Conservation (phyloP, 805 yeast species). For the Yarrowia sp. region DNA sequence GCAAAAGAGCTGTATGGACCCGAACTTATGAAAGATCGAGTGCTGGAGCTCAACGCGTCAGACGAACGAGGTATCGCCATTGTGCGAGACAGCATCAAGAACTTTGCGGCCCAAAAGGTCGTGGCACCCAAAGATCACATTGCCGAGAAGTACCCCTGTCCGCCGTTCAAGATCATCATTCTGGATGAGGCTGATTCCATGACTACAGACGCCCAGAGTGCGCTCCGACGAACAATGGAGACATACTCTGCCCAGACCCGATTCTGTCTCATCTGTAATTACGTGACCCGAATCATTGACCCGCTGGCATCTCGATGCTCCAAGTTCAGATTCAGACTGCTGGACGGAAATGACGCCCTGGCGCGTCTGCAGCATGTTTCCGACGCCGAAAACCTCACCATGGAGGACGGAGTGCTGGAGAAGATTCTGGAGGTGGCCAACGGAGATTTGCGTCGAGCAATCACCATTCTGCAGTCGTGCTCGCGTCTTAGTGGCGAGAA, state of each 20-base stretch:
- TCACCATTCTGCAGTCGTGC: constrained; percentile 84
- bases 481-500: constrained; percentile 51
- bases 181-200: constrained; percentile 89
- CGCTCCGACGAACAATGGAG: constrained; percentile 82
- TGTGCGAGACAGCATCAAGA: constrained; percentile 95
- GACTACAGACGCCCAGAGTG: constrained; percentile 93
- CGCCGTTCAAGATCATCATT: constrained; percentile 90
- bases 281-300: constrained; percentile 93
- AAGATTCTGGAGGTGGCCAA: constrained; percentile 67
- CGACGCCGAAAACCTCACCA: constrained; percentile 46
- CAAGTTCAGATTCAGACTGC: constrained; percentile 81
- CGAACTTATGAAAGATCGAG: constrained; percentile 75
- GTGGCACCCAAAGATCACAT: constrained; percentile 75
- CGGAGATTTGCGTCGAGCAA: constrained; percentile 93
- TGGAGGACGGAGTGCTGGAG: constrained; percentile 51
- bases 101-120: constrained; percentile 82
- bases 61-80: constrained; percentile 98
- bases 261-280: constrained; percentile 92
- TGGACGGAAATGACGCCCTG: constrained; percentile 69
- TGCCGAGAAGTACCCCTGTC: constrained; percentile 78
- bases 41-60: constrained; percentile 89
- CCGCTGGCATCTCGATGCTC: constrained; percentile 96
- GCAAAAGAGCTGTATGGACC: constrained; percentile 86
- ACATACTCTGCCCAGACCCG: constrained; percentile 85
- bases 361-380: constrained; percentile 62